Base-by-base conservation (phyloP, 768 basidiomycete species). In the Termitomyces titanicus region DNA sequence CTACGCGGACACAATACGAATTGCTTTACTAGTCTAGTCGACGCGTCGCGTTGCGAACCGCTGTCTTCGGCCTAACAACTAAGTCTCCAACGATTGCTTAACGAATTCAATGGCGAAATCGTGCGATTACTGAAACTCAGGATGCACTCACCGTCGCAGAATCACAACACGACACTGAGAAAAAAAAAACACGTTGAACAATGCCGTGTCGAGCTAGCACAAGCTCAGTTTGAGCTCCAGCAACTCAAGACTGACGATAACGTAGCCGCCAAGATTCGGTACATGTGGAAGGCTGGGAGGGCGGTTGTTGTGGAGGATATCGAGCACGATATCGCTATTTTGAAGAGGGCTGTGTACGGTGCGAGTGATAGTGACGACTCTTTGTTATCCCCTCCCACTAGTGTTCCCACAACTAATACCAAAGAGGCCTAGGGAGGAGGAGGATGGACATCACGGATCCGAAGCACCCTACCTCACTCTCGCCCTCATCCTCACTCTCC, bases 191-290 rank as follows among this genome's bases (percentile, higher is more conserved):
- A 67, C 0, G 67, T 74, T 0, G 73, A 78, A 25, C 66, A 74
- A 1, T 75, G 82, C 37, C 77, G 77, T 15, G 60, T 60, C 0
- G 74, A 79, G 53, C 68, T 86, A 13, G 77, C 80, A 0, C 66
- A 72, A 29, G 68, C 74, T 4, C 75, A 75, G 40, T 69, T 74
- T 1, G 82, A 84, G 57, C 71, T 89, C 15, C 79, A 88, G 51
- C 75, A 72, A 61, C 72, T 81, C 45, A 71, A 74, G 58, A 66
- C 83, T 17, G 88, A 92, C 48, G 89, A 92, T 54, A 79, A 75
- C n/a, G 80, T 86, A 0, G 90, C 91, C 2, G 85, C 86, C 12
- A 88, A 85, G 63, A 88, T 92, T 25, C 81, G 88, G 35, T 93
- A 93, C 67, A 93, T 92, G 91, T 92, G 82, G 2, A 74, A 80